phyloP scores from a whole-genome alignment of 2,329 filamentous ascomycete genomes.

The Phyllosticta paracitricarpa region DNA sequence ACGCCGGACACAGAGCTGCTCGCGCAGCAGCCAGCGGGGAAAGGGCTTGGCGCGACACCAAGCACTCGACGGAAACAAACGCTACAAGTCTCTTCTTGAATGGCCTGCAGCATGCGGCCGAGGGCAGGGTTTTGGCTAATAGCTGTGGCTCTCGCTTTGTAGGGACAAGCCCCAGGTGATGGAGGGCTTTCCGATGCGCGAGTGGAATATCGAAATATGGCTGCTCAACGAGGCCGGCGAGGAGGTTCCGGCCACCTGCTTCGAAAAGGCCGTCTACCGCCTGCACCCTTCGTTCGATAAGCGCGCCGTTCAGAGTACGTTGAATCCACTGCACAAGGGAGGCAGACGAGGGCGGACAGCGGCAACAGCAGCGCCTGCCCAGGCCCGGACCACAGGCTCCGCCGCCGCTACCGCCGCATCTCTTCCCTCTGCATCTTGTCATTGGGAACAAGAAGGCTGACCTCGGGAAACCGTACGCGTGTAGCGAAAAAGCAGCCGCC shows the following conservation, averaged over 20 bases:
- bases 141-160: slow-evolving; percentile 1
- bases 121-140: neutral
- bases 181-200: slow-evolving; percentile 83
- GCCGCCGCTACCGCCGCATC: no score
- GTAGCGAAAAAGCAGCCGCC: slow-evolving; percentile 73
- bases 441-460: neutral
- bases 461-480: neutral
- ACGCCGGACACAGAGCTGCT: neutral
- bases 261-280: slow-evolving; percentile 87
- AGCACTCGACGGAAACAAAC: neutral
- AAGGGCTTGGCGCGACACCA: neutral
- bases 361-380: no score
- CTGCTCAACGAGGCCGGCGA: slow-evolving; percentile 79
- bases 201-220: slow-evolving; percentile 82
- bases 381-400: no score
- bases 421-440: no score
- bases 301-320: slow-evolving; percentile 65
- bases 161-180: slow-evolving; percentile 72
- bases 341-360: neutral
- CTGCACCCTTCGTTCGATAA: slow-evolving; percentile 91
- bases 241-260: slow-evolving; percentile 70
- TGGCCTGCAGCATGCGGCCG: neutral
- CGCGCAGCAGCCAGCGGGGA: neutral
- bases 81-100: neutral
- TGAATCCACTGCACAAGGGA: neutral